phyloP scores from a whole-genome alignment of 2,329 filamentous ascomycete genomes.

The Penicillium sp. region DNA sequence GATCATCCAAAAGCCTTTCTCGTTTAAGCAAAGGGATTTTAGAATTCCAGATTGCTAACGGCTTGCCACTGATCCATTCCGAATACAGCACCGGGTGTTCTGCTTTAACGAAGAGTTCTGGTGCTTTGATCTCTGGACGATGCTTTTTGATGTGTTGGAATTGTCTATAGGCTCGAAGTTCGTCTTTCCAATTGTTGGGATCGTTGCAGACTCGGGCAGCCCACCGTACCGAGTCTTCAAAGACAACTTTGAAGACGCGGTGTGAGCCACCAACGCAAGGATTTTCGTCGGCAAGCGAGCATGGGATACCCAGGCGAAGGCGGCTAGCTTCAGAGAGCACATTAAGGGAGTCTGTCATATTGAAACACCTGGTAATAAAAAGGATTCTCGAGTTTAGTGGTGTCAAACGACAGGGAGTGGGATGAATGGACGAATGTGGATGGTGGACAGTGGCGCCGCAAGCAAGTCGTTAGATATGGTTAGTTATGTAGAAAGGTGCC shows the following conservation, averaged over 20 bases:
- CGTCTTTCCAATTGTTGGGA: conserved; percentile 2
- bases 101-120: background rate
- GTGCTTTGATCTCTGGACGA: background rate
- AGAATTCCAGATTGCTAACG: conserved; percentile 4
- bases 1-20: background rate
- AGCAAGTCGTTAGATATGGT: too few relatives aligned
- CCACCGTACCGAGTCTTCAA: conserved; percentile 7
- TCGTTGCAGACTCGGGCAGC: conserved; percentile 2
- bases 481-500: too few relatives aligned
- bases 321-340: background rate
- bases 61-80: conserved; percentile 7
- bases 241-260: conserved; percentile 5
- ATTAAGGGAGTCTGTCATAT: background rate
- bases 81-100: conserved; percentile 9
- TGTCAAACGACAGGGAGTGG: too few relatives aligned
- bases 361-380: too few relatives aligned
- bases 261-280: conserved; percentile 5
- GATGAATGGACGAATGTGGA: too few relatives aligned
- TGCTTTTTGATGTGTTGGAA: conserved; percentile 6
- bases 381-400: too few relatives aligned
- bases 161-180: background rate
- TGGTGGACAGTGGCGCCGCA: too few relatives aligned
- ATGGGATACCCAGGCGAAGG: conserved; percentile 6
- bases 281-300: conserved; percentile 1
- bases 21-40: background rate